Base-by-base conservation (phyloP, 2,329 filamentous ascomycete species). In the Phaeosphaeriaceae sp. region DNA sequence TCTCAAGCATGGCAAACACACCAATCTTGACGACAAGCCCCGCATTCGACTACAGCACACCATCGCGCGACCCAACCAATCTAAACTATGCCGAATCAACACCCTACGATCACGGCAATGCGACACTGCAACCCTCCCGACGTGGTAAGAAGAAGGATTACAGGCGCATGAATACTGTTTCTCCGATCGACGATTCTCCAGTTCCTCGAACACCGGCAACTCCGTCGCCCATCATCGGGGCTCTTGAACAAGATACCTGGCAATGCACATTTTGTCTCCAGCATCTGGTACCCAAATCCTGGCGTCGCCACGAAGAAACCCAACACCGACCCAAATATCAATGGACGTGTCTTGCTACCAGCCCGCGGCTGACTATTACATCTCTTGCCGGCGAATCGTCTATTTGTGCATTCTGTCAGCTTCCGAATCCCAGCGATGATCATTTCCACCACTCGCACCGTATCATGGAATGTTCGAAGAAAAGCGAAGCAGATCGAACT, bases 71-170 rank as follows among this genome's bases (percentile, higher is more conserved):
- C 21, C 49, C 31, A 17, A 19, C 11, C 7, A 19, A 42, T 33
- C 63, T 65, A 0, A 55, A 66, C 21, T 42, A 57, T 50, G 48
- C 56, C 54, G 60, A 53, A 51, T 40, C 2, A 52, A 44, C 49
- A 57, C 56, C 19, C 25, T 31, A 36, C 22, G 31, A 31, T 11
- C 15, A 49, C 1, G 47, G 51, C 11, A 54, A 58, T 7, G 13
- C 49, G 3, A 48, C 48, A 2, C 25, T 53, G 10, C 56, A 49
- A 11, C 22, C 63, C 7, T 70, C 70, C 1, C 64, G 74, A 44
- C 62, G 72, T 40, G 74, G 74, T n/a, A 77, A 76, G 63, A 77
- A 77, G 68, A 77, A 77, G 51, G 66, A 72, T 46, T 77, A 76
- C 50, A 58, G 73, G 7, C 67, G 65, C 19, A 62, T 55, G 51